These are phyloP conservation scores for Hortiboletus rubellus DNA, from an alignment of 1,284 basidiomycete species.

Conservation along the genomic window DNA sequence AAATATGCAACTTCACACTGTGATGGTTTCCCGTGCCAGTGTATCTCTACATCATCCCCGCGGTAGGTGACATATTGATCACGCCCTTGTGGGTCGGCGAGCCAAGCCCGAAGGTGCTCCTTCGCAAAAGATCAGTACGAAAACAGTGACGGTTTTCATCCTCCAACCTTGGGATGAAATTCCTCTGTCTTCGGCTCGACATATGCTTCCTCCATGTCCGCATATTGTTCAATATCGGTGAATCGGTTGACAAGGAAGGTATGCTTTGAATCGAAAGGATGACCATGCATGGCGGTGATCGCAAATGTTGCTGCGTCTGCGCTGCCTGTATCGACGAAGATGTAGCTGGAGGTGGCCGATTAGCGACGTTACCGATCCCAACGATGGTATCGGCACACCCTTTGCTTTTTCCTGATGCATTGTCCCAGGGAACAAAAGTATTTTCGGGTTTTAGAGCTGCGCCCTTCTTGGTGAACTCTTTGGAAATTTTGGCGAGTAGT, in stretches of 20 bases:
- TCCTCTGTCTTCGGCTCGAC: slow-evolving; percentile 78
- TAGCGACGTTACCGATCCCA: slow-evolving; percentile 5
- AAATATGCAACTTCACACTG: slow-evolving; percentile 79
- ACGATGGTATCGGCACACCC: slow-evolving; percentile 55
- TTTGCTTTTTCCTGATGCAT: slow-evolving; percentile 77
- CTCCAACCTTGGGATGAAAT: slow-evolving; percentile 74
- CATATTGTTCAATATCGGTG: slow-evolving; percentile 88
- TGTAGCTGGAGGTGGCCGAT: slow-evolving; percentile 54
- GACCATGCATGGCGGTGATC: slow-evolving; percentile 78
- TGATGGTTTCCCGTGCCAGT: slow-evolving; percentile 93
- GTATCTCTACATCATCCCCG: slow-evolving; percentile 87
- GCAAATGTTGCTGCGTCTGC: slow-evolving; percentile 83
- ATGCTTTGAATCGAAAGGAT: slow-evolving; percentile 92
- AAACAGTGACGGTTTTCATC: background rate
- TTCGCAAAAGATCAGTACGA: slow-evolving; percentile 35
- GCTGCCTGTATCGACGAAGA: slow-evolving; percentile 88
- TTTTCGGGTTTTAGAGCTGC: slow-evolving; percentile 74
- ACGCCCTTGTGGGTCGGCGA: slow-evolving; percentile 88
- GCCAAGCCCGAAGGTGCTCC: slow-evolving; percentile 96
- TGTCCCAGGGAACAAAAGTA: slow-evolving; percentile 85
- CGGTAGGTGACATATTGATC: slow-evolving; percentile 97
- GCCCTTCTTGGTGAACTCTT: slow-evolving; percentile 81
- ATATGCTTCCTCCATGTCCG: slow-evolving; percentile 82
- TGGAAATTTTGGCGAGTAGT: slow-evolving; percentile 76
- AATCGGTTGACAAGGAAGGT: slow-evolving; percentile 91